Base-by-base conservation (phyloP, 1,284 basidiomycete genomes). In the Spongiforma sp. region DNA sequence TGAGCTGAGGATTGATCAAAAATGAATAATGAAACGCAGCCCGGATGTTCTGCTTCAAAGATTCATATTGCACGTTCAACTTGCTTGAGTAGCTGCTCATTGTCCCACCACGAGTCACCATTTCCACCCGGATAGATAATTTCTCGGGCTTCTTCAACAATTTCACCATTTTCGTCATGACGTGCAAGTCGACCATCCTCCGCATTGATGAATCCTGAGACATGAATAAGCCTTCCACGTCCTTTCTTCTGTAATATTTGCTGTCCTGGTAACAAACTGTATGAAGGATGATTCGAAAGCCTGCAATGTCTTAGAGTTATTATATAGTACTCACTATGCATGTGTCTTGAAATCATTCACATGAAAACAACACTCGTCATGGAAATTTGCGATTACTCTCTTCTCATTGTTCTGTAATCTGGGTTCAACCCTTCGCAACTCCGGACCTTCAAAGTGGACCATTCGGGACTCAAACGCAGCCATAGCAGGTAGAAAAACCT, bases 1-100 rank as follows among this genome's bases (percentile, higher is more conserved):
- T 78, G 77, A 53, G 71, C 72, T 2, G 73, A 77, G 21, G 77
- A 79, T 21, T 79, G 68, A 66, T 79, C 74, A 65, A 79, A 79
- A 21, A 79, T 68, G 41, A 79, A 79, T 1, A 79, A 60, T 3
- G 67, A 50, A 67, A 68, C 64, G n/a, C 63, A 67, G 19, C 66
- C 67, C 5, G 73, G 75, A 62, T 76, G 70, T 34, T 54, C 32
- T 7, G 30, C 52, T 26, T 54, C 33, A 12, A 34, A 34, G 15
- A 54, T 54, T 26, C 24, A 67, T 68, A 78, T 70, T 14, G 72
- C 67, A 11, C 60, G 7, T 46, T 66, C 66, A 14, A 75, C 58
- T 54, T 78, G 75, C 8, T 57, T 62, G 26, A 77, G 53, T 11
- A 78, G 64, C 9, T 66, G 59, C 24, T 58, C 52, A 10, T 9